Evolutionary conservation across 331 rosid genomes (phyloP), one percentile per base, ranked within the genome.

Genomic region (Rhamnella rubrinervis): DNA sequence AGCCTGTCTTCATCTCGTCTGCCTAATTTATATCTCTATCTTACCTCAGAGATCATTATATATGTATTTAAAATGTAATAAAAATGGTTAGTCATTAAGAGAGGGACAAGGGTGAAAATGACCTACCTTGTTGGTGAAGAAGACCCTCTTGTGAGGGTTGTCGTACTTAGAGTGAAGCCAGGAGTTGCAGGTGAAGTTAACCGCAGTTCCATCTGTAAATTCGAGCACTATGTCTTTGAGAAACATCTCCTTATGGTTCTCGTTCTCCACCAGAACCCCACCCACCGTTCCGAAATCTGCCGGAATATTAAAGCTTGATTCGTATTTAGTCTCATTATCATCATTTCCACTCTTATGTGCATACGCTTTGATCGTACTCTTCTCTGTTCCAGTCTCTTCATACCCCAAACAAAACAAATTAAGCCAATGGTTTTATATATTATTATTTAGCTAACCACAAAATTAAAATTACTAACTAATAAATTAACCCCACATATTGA

Each of bases 111-210:
- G 1, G 23, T 44, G 39, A 39, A 26, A 50, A 65, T 0, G 55
- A 18, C 13, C 12, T 12, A 82, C 97, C 97, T 87, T 81, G 70
- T 78, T 82, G 50, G 86, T 40, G 88, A 87, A 92, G 79, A 89
- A 84, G 1, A 85, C 72, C 44, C 97, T 82, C 51, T 83, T 87
- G 0, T 1, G 44, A 6, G 87, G 81, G 66, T 58, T 50, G 16
- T 87, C 75, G 11, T 3, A 38, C 82, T 87, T 92, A 44, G 90
- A 80, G 20, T 84, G 90, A 8, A 92, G 52, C 98, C 96, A 92
- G 0, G 96, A 89, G 13, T 78, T 6, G 56, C 96, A 87, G 17
- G 67, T 53, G 23, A 87, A 10, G 9, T 39, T 53, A 1, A 89
- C 7, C 11, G 35, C 35, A 3, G 87, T 75, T 19, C 87, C 89